A percentile compares a stretch with the other conserved stretches of the same genome.
These are phyloP conservation scores for Ailanthus altissimus DNA, from an alignment of 345 rosid species.

Conservation along the genomic window DNA sequence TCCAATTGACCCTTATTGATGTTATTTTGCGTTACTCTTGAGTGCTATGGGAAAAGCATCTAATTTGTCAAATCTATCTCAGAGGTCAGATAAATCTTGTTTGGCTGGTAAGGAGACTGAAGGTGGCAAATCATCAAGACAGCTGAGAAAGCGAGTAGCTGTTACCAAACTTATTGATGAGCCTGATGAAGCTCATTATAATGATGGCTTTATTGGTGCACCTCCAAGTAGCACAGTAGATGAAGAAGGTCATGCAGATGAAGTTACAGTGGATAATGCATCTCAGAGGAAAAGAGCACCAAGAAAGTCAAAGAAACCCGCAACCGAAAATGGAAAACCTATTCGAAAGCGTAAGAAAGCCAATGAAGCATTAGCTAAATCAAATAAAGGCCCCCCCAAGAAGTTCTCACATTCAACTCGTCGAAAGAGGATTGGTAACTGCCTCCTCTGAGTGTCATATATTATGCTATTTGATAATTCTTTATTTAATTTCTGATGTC, in stretches of 20 bases:
- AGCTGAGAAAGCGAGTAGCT: slow-evolving; percentile 32
- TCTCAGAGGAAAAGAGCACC: slow-evolving; percentile 32
- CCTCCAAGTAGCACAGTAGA: slow-evolving; percentile 26
- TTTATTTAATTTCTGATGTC: slow-evolving; percentile 8
- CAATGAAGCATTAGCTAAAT: slow-evolving; percentile 37
- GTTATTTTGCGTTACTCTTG: slow-evolving; percentile 19
- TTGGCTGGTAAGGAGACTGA: slow-evolving; percentile 19
- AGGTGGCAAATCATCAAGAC: slow-evolving; percentile 35
- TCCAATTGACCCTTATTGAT: not conserved
- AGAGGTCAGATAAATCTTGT: slow-evolving; percentile 25
- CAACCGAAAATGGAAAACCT: slow-evolving; percentile 31
- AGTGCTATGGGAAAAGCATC: slow-evolving; percentile 28
- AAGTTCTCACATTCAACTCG: slow-evolving; percentile 79
- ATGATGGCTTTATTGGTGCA: slow-evolving; percentile 28
- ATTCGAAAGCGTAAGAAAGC: slow-evolving; percentile 43
- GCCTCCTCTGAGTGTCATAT: slow-evolving; percentile 2
- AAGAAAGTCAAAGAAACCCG: slow-evolving; percentile 41
- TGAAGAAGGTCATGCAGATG: slow-evolving; percentile 34
- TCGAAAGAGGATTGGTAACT: slow-evolving; percentile 56
- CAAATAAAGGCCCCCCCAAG: slow-evolving; percentile 43
- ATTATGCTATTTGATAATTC: slow-evolving; percentile 11
- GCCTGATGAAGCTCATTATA: slow-evolving; percentile 36
- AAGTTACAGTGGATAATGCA: slow-evolving; percentile 29
- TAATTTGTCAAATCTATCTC: slow-evolving; percentile 5
- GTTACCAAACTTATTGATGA: slow-evolving; percentile 38